Conservation (phyloP, 1,284 basidiomycete species). For the Cryptococcus sp. region DNA sequence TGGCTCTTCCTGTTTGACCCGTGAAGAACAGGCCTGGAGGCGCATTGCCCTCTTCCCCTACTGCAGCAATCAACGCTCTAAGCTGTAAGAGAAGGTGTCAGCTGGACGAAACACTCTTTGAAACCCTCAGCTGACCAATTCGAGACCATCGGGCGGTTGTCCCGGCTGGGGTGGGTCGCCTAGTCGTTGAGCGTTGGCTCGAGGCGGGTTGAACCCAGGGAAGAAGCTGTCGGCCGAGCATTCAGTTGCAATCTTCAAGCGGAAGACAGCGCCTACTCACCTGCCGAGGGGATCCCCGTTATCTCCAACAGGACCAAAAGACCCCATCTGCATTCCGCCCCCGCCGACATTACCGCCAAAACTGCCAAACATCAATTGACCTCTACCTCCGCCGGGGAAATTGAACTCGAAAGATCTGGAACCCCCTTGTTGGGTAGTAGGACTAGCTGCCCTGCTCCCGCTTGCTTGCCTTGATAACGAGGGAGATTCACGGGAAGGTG, state of each 20-base stretch:
- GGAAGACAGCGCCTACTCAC: constrained; percentile 5
- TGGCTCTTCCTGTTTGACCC: constrained; percentile 26
- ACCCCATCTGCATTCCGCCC: constrained; percentile 9
- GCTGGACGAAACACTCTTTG: too few relatives aligned
- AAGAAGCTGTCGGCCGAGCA: constrained; percentile 28
- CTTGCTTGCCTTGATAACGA: constrained; percentile 7
- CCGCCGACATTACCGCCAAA: constrained; percentile 12
- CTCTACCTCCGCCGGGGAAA: constrained; percentile 35
- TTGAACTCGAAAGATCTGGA: constrained; percentile 31
- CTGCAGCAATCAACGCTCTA: constrained; percentile 33
- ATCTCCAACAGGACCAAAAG: constrained; percentile 14
- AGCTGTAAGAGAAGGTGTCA: constrained; percentile 19
- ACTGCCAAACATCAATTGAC: constrained; percentile 28
- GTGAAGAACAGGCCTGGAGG: constrained; percentile 12
- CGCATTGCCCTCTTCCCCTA: constrained; percentile 31
- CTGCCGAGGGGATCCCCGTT: constrained; percentile 11
- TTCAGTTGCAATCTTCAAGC: not conserved
- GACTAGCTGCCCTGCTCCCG: not conserved
- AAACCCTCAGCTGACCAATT: constrained; percentile 20
- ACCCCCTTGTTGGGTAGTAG: constrained; percentile 7
- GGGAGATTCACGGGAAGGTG: not conserved
- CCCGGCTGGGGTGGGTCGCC: constrained; percentile 3
- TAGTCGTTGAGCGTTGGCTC: not conserved
- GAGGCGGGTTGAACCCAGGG: constrained; percentile 29
- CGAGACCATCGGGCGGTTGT: constrained; percentile 21